These are phyloP conservation scores for Chaetomium globosum DNA, from an alignment of 2,329 filamentous ascomycete genomes.

Conservation along the genomic window DNA sequence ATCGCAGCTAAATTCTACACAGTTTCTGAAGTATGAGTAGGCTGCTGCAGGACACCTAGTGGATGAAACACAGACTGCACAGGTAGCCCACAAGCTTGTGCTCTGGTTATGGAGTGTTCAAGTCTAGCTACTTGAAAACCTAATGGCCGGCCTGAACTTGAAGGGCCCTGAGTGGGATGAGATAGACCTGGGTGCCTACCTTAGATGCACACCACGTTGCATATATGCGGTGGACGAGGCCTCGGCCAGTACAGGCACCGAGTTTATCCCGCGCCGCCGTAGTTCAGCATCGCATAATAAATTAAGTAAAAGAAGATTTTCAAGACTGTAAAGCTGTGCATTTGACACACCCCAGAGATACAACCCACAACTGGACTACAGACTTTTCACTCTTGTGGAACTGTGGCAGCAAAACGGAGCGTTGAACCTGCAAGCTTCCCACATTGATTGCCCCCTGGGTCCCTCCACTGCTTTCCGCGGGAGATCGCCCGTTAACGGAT, in stretches of 20 bases:
- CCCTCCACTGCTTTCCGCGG: neutral
- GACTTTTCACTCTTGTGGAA: neutral
- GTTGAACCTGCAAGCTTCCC: neutral
- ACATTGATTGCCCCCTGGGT: neutral
- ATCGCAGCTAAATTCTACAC: conserved; percentile 23
- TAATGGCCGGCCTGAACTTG: neutral
- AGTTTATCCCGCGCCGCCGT: neutral
- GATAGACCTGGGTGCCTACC: too few relatives aligned
- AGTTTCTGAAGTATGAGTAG: conserved; percentile 24
- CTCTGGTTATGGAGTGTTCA: neutral
- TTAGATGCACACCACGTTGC: neutral
- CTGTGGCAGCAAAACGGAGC: neutral
- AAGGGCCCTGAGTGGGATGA: neutral
- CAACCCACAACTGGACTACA: neutral
- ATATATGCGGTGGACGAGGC: too few relatives aligned
- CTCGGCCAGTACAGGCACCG: neutral
- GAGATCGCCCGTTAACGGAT: conserved; percentile 1
- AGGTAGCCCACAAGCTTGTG: neutral
- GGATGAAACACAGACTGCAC: neutral
- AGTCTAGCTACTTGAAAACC: neutral
- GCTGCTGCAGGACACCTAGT: conserved; percentile 3
- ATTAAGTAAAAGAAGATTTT: neutral
- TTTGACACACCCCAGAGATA: neutral
- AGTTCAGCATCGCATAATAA: neutral
- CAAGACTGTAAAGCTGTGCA: neutral